Percentiles rank a stretch among this genome's conserved stretches.
Evolutionary conservation across 768 basidiomycete species (phyloP).

Genomic region (Trametes elegans): DNA sequence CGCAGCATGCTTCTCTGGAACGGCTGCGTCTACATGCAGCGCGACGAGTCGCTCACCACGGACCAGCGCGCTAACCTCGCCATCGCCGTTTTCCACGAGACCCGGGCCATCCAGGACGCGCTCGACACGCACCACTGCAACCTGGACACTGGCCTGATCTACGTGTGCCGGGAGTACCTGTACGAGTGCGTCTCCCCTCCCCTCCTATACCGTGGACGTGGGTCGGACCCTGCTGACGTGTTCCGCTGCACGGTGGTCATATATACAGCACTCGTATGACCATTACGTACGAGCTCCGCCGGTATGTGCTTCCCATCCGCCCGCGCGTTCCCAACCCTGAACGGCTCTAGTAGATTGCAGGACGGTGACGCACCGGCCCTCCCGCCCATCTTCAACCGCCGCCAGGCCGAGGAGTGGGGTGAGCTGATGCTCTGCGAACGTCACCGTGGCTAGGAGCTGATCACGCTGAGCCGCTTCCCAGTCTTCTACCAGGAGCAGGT

Average conservation of each 20-base stretch:
- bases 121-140: slow-evolving; percentile 70
- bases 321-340: slow-evolving; percentile 20
- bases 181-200: slow-evolving; percentile 56
- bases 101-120: slow-evolving; percentile 62
- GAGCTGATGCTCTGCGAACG: slow-evolving; percentile 35
- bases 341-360: slow-evolving; percentile 44
- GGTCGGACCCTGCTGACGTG: slow-evolving; percentile 2
- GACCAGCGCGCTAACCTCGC: slow-evolving; percentile 61
- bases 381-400: slow-evolving; percentile 60
- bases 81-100: slow-evolving; percentile 63
- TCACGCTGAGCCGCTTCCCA: slow-evolving; percentile 26
- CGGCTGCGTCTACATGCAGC: slow-evolving; percentile 52
- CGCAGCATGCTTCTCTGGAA: slow-evolving; percentile 82
- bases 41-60: slow-evolving; percentile 39
- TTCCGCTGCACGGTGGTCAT: slow-evolving; percentile 16
- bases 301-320: slow-evolving; percentile 42
- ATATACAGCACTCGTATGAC: slow-evolving; percentile 58
- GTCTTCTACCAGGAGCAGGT: slow-evolving; percentile 70
- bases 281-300: slow-evolving; percentile 60
- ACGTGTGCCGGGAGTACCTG: slow-evolving; percentile 66
- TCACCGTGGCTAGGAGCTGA: slow-evolving; percentile 3
- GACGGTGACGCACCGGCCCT: slow-evolving; percentile 43
- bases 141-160: slow-evolving; percentile 63
- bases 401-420: slow-evolving; percentile 81
- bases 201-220: slow-evolving; percentile 1